These are phyloP conservation scores for Dichotomocladium elegans DNA, from an alignment of 371 early-diverging fungal species.

Conservation along the genomic window DNA sequence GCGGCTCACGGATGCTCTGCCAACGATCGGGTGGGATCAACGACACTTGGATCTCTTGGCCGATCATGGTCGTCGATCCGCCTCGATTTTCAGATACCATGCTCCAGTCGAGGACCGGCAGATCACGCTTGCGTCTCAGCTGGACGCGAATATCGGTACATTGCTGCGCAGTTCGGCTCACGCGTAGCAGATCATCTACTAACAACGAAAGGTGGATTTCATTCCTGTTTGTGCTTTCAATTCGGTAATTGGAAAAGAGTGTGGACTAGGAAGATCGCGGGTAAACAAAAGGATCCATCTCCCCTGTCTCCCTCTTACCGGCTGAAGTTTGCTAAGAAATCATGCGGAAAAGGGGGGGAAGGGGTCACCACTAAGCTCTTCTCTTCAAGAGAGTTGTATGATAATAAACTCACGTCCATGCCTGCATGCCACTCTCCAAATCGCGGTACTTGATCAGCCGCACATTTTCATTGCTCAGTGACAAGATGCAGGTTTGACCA, in stretches of 20 bases:
- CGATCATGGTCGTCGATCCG: conserved; percentile 5
- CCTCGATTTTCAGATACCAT: conserved; percentile 12
- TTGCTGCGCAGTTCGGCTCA: conserved; percentile 41
- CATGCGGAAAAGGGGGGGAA: not conserved
- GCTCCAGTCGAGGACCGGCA: conserved; percentile 34
- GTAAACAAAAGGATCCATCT: not conserved
- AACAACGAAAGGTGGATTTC: conserved; percentile 47
- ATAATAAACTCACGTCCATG: conserved; percentile 47
- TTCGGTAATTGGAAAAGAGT: conserved; percentile 52
- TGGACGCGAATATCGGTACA: conserved; percentile 30
- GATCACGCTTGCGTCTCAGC: conserved; percentile 35
- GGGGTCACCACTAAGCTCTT: not conserved
- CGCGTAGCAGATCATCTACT: conserved; percentile 43
- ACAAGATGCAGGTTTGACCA: conserved; percentile 37
- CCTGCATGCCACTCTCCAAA: conserved; percentile 41
- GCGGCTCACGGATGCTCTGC: conserved; percentile 11
- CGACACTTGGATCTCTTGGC: conserved; percentile 10
- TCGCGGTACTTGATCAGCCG: conserved; percentile 46
- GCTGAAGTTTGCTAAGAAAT: conserved; percentile 16
- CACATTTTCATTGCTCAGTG: conserved; percentile 34
- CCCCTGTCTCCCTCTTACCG: conserved; percentile 4
- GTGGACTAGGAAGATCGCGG: conserved; percentile 30
- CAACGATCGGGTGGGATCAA: conserved; percentile 12
- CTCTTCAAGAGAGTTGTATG: conserved; percentile 2
- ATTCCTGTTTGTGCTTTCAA: conserved; percentile 41